These are phyloP conservation scores for Aspergillus ustus DNA, from an alignment of 2,329 filamentous ascomycete genomes.

Conservation along the genomic window DNA sequence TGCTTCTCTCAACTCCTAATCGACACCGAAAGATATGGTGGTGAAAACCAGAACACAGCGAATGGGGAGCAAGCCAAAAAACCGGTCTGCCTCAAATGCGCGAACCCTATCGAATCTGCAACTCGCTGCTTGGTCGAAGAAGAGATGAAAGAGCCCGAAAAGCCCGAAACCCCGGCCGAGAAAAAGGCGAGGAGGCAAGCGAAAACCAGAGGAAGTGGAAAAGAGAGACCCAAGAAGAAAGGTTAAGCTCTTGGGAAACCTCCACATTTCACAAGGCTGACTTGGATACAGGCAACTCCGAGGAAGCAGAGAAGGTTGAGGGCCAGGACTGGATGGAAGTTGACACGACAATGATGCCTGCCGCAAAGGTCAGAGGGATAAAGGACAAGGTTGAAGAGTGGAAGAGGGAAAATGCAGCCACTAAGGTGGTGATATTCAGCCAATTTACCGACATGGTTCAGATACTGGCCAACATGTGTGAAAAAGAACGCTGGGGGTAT, in stretches of 20 bases:
- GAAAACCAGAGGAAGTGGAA: not conserved
- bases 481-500: constrained; percentile 53
- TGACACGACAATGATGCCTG: constrained; percentile 35
- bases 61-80: constrained; percentile 34
- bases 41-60: not conserved
- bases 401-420: constrained; percentile 47
- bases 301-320: constrained; percentile 27
- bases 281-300: not conserved
- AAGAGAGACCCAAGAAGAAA: constrained; percentile 7
- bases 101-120: constrained; percentile 20
- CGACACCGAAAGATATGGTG: constrained; percentile 6
- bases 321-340: constrained; percentile 33
- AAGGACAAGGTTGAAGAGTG: constrained; percentile 44
- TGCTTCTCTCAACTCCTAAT: constrained; percentile 45
- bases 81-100: constrained; percentile 29
- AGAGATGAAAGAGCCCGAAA: constrained; percentile 9
- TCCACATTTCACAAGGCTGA: not conserved
- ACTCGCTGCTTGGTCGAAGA: constrained; percentile 18
- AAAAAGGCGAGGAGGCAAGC: constrained; percentile 12
- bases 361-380: constrained; percentile 46
- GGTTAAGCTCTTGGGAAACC: not conserved
- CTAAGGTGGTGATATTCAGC: constrained; percentile 65
- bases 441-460: constrained; percentile 61
- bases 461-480: constrained; percentile 57
- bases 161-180: not conserved